Evolutionary conservation across 148 eudicot species (phyloP).

Genomic region (Camellia granthamiana): DNA sequence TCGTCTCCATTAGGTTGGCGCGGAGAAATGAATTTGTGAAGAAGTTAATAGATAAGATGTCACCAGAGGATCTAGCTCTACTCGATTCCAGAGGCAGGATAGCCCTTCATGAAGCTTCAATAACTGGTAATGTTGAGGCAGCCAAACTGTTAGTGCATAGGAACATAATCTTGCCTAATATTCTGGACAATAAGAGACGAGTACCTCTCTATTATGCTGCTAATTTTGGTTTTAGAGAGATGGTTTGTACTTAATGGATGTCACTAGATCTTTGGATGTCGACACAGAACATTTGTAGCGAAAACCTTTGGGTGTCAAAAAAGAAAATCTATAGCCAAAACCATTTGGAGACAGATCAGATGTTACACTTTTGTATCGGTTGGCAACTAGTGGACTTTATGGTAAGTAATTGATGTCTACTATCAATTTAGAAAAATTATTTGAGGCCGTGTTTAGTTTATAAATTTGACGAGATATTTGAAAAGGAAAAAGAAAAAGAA

Average conservation of each 20-base stretch:
- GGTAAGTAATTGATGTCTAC: not conserved
- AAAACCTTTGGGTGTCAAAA: not conserved
- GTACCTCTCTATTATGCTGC: not conserved
- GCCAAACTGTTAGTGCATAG: not conserved
- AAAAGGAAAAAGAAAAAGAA: too few species aligned
- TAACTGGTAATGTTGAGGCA: not conserved
- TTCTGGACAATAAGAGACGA: too few species aligned
- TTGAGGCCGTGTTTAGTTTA: too few species aligned
- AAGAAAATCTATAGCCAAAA: not conserved
- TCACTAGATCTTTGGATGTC: not conserved
- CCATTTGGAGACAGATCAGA: not conserved
- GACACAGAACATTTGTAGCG: too few species aligned
- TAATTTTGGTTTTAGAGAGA: not conserved
- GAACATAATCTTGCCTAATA: not conserved
- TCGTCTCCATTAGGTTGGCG: not conserved
- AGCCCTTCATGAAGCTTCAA: not conserved
- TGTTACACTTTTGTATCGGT: not conserved
- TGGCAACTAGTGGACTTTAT: not conserved
- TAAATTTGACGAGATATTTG: too few species aligned
- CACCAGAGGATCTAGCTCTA: not conserved
- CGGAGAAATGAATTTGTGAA: not conserved
- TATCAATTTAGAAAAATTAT: too few species aligned
- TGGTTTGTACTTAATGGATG: not conserved
- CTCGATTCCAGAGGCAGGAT: not conserved
- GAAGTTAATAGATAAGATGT: not conserved